These are phyloP conservation scores for Leccinum variicolor DNA, from an alignment of 768 basidiomycete species.

Conservation along the genomic window DNA sequence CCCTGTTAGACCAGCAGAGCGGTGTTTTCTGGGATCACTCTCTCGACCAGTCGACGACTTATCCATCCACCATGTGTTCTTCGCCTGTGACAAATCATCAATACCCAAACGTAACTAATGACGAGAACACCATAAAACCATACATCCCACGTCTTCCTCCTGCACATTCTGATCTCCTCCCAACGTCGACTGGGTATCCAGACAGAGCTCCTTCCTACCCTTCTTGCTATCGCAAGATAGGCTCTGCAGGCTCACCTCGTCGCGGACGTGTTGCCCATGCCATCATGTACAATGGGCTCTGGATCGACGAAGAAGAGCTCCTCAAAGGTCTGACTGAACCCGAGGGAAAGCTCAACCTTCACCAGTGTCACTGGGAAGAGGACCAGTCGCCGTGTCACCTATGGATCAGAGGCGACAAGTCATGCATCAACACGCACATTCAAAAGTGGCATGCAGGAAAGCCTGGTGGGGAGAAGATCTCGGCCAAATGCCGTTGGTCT, in stretches of 20 bases:
- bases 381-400: conserved; percentile 4
- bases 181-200: neutral
- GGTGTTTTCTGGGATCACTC: neutral
- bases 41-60: neutral
- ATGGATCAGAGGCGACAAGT: conserved; percentile 16
- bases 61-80: neutral
- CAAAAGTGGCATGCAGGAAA: conserved; percentile 17
- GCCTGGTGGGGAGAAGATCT: conserved; percentile 7
- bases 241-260: neutral
- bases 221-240: neutral
- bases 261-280: neutral
- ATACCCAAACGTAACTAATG: neutral
- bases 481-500: conserved; percentile 8
- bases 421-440: conserved; percentile 11
- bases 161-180: too few species aligned
- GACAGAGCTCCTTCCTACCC: too few species aligned
- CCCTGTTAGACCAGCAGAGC: neutral
- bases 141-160: neutral
- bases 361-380: conserved; percentile 13
- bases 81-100: neutral
- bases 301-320: conserved; percentile 14
- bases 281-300: conserved; percentile 4
- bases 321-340: neutral
- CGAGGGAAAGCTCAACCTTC: conserved; percentile 1
- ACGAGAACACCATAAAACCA: too few species aligned